Conservation (phyloP, 169 alveolate species). For the Ichthyophthirius multifiliis region DNA sequence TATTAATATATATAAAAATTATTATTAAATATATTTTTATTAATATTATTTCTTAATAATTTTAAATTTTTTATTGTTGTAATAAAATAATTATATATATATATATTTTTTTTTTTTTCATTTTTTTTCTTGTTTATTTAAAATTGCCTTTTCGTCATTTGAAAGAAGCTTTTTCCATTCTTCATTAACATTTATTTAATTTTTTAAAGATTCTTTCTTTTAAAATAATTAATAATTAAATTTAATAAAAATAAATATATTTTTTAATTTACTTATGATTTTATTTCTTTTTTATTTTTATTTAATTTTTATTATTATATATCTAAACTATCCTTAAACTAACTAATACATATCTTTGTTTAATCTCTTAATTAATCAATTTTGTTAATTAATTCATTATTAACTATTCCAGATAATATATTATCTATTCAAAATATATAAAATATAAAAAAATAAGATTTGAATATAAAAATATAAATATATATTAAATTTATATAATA, state of each 20-base stretch:
- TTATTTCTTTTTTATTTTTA: constrained; percentile 10
- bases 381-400: constrained; percentile 9
- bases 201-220: background rate
- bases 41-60: no score
- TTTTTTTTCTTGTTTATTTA: no score
- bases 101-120: no score
- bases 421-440: background rate
- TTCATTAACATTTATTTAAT: background rate
- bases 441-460: no score
- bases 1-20: no score
- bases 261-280: background rate
- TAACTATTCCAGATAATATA: constrained; percentile 10
- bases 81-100: no score
- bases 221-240: background rate
- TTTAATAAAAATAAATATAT: background rate
- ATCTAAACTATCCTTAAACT: constrained; percentile 23
- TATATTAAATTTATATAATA: no score
- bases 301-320: constrained; percentile 8
- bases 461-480: no score
- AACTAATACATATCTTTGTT: constrained; percentile 1
- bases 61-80: no score
- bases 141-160: background rate
- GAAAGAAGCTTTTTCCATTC: background rate
- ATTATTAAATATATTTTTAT: no score
- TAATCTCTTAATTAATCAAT: constrained; percentile 27